These are phyloP conservation scores for Fusarium nodosum DNA, from an alignment of 2,329 filamentous ascomycete species.

Conservation along the genomic window DNA sequence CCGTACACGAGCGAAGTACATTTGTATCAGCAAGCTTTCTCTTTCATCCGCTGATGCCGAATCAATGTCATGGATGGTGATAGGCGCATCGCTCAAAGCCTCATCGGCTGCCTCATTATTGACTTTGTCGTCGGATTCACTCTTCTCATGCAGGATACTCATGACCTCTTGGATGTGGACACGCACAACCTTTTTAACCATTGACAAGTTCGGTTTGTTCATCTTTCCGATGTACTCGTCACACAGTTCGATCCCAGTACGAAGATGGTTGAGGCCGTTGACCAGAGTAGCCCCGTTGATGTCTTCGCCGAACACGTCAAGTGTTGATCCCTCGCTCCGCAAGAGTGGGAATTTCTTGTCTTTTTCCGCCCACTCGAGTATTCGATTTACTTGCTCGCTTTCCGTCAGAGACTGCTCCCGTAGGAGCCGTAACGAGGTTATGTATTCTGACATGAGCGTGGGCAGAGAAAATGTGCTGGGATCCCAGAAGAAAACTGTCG, in stretches of 20 bases:
- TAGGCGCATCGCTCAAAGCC: neutral
- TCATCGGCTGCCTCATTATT: neutral
- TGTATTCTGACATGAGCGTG: slow-evolving; percentile 25
- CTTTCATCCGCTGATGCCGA: slow-evolving; percentile 27
- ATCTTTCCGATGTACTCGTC: slow-evolving; percentile 28
- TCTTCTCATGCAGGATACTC: slow-evolving; percentile 23
- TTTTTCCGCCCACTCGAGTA: slow-evolving; percentile 30
- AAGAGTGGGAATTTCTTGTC: slow-evolving; percentile 29
- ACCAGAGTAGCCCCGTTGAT: slow-evolving; percentile 31
- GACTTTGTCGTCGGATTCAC: neutral
- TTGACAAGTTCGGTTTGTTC: slow-evolving; percentile 10
- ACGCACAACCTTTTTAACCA: slow-evolving; percentile 33
- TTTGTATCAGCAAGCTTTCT: slow-evolving; percentile 27
- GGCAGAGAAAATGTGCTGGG: slow-evolving; percentile 35
- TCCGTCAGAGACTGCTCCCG: neutral
- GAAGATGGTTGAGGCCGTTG: slow-evolving; percentile 32
- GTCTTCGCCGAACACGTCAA: slow-evolving; percentile 26
- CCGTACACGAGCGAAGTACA: slow-evolving; percentile 36
- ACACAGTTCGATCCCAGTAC: slow-evolving; percentile 28
- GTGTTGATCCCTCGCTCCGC: slow-evolving; percentile 25
- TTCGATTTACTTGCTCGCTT: slow-evolving; percentile 17
- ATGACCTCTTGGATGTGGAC: slow-evolving; percentile 39
- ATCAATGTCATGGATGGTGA: slow-evolving; percentile 35
- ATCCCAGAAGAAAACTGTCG: slow-evolving; percentile 48
- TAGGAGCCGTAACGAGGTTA: neutral